These are phyloP conservation scores for Arthrobotrys entomopaga DNA, from an alignment of 2,329 filamentous ascomycete species.

Conservation along the genomic window DNA sequence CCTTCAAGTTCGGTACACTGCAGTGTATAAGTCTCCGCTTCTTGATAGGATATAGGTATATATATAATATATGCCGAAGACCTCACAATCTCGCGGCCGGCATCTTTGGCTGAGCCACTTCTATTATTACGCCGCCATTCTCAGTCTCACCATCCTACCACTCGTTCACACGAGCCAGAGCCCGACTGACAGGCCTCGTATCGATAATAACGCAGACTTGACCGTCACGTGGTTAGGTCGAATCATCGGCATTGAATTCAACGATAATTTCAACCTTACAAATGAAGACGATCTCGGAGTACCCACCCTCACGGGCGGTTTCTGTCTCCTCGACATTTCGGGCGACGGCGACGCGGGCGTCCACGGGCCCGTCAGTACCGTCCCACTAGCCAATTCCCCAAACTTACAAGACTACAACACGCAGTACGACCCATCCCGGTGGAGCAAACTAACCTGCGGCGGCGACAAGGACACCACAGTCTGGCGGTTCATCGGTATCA, in stretches of 20 bases:
- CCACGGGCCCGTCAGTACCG: conserved; percentile 16
- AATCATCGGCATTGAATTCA: conserved; percentile 34
- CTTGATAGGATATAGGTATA: background rate
- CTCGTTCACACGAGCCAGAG: no score
- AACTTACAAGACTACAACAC: conserved; percentile 15
- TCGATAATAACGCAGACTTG: conserved; percentile 1
- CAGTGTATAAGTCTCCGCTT: no score
- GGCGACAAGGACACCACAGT: background rate
- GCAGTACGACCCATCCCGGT: conserved; percentile 6
- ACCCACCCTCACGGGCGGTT: conserved; percentile 6
- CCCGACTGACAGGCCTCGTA: background rate
- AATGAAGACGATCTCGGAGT: background rate
- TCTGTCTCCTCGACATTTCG: conserved; percentile 36
- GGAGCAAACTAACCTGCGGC: conserved; percentile 23
- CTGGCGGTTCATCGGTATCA: conserved; percentile 31
- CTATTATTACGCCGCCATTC: background rate
- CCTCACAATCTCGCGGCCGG: background rate
- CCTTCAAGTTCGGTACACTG: no score
- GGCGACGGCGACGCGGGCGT: background rate
- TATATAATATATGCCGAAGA: background rate
- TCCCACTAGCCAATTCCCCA: background rate
- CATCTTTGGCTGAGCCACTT: conserved; percentile 2
- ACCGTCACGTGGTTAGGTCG: conserved; percentile 29
- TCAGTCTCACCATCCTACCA: no score
- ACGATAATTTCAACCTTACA: conserved; percentile 12